Conservation (phyloP, 164 flowering plant genomes). For the Tinospora cordifolia region DNA sequence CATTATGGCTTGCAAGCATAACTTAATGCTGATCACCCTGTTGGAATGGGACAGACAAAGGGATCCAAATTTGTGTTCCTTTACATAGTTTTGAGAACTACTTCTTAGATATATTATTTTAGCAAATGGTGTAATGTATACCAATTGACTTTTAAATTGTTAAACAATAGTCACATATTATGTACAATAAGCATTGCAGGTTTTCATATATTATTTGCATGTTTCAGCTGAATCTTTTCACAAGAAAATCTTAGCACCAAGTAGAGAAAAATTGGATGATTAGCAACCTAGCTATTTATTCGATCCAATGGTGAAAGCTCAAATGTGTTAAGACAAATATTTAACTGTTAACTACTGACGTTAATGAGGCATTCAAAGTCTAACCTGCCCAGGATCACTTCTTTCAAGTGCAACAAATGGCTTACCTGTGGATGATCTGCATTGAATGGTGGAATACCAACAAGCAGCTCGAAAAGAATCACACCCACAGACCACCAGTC, state of each 20-base stretch:
- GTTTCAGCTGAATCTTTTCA: not conserved
- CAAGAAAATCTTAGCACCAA: not conserved
- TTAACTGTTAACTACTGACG: not conserved
- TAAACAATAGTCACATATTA: no score
- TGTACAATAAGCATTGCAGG: not conserved
- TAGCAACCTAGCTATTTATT: not conserved
- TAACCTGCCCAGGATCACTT: not conserved
- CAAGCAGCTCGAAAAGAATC: constrained; percentile 91
- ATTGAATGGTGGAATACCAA: constrained; percentile 96
- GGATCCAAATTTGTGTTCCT: no score
- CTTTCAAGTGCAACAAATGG: not conserved
- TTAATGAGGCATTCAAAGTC: not conserved
- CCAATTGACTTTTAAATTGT: no score
- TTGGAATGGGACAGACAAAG: no score
- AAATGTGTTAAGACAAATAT: not conserved
- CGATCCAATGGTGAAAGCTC: not conserved
- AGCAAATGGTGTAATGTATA: no score
- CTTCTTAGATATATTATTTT: no score
- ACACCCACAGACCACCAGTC: constrained; percentile 99
- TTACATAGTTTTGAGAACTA: no score
- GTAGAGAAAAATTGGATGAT: not conserved
- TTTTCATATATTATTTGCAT: not conserved
- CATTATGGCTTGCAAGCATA: no score
- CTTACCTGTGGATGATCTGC: constrained; percentile 87
- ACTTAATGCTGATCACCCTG: no score